Percentiles rank a stretch among this genome's conserved stretches.
Conservation (phyloP, 2,329 filamentous ascomycete genomes). For the Lecanicillium sp. region DNA sequence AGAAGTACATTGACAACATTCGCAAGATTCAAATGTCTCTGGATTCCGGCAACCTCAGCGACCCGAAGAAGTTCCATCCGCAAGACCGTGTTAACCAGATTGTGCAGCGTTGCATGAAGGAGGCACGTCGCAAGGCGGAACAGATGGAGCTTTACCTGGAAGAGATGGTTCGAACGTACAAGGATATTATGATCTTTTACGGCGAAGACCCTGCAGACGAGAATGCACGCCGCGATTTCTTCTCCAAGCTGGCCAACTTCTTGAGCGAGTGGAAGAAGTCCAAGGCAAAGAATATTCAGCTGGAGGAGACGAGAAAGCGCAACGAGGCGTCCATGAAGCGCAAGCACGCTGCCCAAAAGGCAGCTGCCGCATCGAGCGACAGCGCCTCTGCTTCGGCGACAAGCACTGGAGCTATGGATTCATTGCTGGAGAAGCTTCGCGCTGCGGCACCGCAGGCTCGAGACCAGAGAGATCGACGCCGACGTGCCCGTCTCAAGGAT, state of each 20-base stretch:
- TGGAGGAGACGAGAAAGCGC: conserved; percentile 75
- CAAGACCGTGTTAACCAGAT: conserved; percentile 91
- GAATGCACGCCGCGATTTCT: conserved; percentile 90
- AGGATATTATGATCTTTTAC: conserved; percentile 94
- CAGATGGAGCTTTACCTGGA: conserved; percentile 91
- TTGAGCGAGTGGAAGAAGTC: conserved; percentile 94
- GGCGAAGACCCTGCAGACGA: conserved; percentile 91
- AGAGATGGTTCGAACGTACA: conserved; percentile 84
- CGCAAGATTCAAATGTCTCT: conserved; percentile 88
- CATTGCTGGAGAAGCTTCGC: conserved; percentile 85
- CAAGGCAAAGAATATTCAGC: conserved; percentile 76
- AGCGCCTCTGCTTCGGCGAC: conserved; percentile 55
- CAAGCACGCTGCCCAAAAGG: conserved; percentile 67
- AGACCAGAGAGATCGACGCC: conserved; percentile 81
- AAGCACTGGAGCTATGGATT: conserved; percentile 90
- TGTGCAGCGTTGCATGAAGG: conserved; percentile 92
- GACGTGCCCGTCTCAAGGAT: conserved; percentile 83
- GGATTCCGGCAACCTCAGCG: conserved; percentile 88
- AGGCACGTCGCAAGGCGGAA: conserved; percentile 89
- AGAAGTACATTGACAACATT: conserved; percentile 89
- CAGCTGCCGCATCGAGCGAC: conserved; percentile 42
- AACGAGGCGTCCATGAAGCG: conserved; percentile 92
- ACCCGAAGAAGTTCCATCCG: conserved; percentile 95
- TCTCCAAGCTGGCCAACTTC: conserved; percentile 85
- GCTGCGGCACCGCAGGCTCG: conserved; percentile 84